Evolutionary conservation across 306 rosid genomes (phyloP), one percentile per base, ranked within the genome.

Genomic region (Prunus mongolica): DNA sequence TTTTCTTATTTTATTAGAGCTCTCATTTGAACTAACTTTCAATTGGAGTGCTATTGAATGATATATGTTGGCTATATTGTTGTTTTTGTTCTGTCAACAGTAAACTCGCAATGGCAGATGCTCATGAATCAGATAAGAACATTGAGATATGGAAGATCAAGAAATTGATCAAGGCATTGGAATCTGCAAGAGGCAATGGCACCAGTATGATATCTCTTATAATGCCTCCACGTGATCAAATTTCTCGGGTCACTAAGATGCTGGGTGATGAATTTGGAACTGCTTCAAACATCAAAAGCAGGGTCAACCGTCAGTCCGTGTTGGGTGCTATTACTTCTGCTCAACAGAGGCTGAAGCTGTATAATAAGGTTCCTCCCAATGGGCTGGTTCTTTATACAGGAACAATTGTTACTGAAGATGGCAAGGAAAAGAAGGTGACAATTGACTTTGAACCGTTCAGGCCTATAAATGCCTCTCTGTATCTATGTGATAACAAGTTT

Each of bases 141-240:
- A 93, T 93, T 56, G 96, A 93, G 86, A 93, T 93, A 72, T 93
- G 97, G 97, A 93, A 93, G 88, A 93, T 93, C 56, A 93, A 90
- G 86, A 93, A 93, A 82, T 71, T 93, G 91, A 93, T 90, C 78
- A 90, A 90, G 81, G 97, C 90, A 51, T 79, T 93, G 78, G 97
- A 93, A 86, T 69, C 97, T 75, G 97, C 97, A 0, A 83, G 96
- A 73, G 97, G 97, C 19, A 93, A 93, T 77, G 97, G 97, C 51
- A 93, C 97, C 69, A 90, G 97, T 86, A 93, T 93, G 97, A 93
- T 93, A 73, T 93, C 97, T 64, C 91, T 93, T 49, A 90, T 93
- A 4, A 93, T 93, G 96, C 97, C 97, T 82, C 97, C 97, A 0
- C 89, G 97, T 1, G 97, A 93, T 90, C 97, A 93, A 61, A 82